Evolutionary conservation across 257 asterid genomes (phyloP).

Genomic region (Nicotiana attenuata): DNA sequence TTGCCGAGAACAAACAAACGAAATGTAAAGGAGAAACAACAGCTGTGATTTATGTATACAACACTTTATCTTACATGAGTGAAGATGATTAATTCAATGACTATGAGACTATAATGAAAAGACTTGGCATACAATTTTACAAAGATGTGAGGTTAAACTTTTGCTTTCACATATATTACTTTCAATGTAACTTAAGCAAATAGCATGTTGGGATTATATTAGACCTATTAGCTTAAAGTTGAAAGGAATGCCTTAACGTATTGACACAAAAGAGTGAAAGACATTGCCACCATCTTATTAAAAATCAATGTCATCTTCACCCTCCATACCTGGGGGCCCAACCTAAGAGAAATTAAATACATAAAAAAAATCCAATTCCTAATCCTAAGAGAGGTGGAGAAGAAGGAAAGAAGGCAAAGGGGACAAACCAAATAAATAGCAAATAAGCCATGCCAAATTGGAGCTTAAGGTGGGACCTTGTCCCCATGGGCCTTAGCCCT

Average conservation of each 20-base stretch:
- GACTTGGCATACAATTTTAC: no score
- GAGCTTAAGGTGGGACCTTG: no score
- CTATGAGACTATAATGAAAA: background rate
- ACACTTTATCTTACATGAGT: background rate
- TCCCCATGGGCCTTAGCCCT: no score
- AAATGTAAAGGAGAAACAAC: background rate
- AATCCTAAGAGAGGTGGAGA: background rate
- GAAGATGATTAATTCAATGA: background rate
- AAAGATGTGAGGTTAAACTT: background rate
- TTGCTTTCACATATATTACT: background rate
- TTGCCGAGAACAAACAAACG: background rate
- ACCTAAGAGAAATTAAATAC: background rate
- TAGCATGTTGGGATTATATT: background rate
- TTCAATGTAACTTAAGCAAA: background rate
- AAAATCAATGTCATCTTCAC: background rate
- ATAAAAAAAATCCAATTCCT: background rate
- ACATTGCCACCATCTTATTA: background rate
- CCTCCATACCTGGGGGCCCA: background rate
- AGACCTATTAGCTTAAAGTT: background rate
- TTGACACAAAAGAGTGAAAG: background rate
- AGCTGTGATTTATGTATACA: background rate
- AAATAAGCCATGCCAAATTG: background rate
- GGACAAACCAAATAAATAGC: conserved; percentile 11
- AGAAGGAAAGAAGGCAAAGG: background rate
- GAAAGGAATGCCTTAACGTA: background rate